These are phyloP conservation scores for Phallus indusiatus DNA, from an alignment of 768 basidiomycete genomes.

Conservation along the genomic window DNA sequence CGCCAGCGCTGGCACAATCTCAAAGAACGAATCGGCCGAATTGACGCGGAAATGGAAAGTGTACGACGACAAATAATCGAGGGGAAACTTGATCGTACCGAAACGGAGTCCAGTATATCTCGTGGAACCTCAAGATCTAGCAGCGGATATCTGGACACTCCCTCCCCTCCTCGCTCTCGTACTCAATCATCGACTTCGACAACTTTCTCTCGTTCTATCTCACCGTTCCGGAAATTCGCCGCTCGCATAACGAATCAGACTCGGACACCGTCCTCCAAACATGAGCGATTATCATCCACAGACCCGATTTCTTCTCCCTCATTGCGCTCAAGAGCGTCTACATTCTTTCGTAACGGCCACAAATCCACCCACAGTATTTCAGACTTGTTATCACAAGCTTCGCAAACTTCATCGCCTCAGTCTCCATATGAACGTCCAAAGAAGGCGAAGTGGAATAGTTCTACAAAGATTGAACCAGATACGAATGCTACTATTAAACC, in stretches of 20 bases:
- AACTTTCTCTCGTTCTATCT: constrained; percentile 65
- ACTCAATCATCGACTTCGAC: constrained; percentile 31
- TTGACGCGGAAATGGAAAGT: constrained; percentile 74
- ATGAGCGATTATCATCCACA: constrained; percentile 37
- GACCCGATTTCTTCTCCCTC: constrained; percentile 35
- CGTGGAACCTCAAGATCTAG: constrained; percentile 35
- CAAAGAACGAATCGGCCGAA: constrained; percentile 67
- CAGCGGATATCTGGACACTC: constrained; percentile 59
- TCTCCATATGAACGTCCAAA: constrained; percentile 9
- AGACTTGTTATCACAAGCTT: constrained; percentile 4
- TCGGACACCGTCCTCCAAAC: constrained; percentile 15
- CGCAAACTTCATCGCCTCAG: not conserved
- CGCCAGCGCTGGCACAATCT: constrained; percentile 78
- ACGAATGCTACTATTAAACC: constrained; percentile 36
- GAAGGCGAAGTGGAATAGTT: constrained; percentile 70
- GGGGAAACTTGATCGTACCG: constrained; percentile 45
- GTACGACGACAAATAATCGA: constrained; percentile 47
- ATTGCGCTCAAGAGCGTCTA: constrained; percentile 54
- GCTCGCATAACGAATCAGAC: constrained; percentile 47
- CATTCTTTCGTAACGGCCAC: constrained; percentile 42
- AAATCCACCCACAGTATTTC: constrained; percentile 7
- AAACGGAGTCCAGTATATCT: constrained; percentile 62
- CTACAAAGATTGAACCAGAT: constrained; percentile 61
- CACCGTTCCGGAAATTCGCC: constrained; percentile 72
- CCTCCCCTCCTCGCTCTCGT: constrained; percentile 32